Percentiles rank a stretch among this genome's conserved stretches.
Conservation (phyloP, 306 rosid genomes). For the Castanea crenata region DNA sequence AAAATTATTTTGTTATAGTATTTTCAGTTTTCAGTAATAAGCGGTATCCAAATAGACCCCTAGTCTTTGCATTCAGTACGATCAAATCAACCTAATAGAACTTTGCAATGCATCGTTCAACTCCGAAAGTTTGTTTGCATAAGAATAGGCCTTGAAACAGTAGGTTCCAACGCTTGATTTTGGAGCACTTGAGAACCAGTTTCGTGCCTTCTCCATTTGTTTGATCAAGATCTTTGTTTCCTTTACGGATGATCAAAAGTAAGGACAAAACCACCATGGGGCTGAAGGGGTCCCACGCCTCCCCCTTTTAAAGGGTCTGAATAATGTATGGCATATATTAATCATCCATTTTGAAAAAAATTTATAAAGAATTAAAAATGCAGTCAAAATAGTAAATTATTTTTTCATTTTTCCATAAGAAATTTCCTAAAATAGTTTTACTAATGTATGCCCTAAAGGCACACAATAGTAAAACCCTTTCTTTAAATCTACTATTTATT, state of each 20-base stretch:
- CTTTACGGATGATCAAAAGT: neutral
- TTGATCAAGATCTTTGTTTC: neutral
- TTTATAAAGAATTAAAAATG: rapidly evolving
- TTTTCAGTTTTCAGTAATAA: too few species aligned
- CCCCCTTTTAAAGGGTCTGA: rapidly evolving
- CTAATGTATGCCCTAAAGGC: rapidly evolving
- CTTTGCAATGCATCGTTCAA: neutral
- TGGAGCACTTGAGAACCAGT: constrained; percentile 11
- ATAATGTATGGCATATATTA: too few species aligned
- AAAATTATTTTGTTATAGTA: too few species aligned
- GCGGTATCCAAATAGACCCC: too few species aligned
- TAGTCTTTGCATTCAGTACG: neutral
- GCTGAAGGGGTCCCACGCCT: too few species aligned
- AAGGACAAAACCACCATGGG: too few species aligned
- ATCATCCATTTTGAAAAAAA: rapidly evolving
- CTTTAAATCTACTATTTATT: too few species aligned
- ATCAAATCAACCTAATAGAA: neutral
- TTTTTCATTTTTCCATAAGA: rapidly evolving
- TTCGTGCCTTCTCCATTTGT: neutral
- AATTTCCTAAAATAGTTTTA: too few species aligned
- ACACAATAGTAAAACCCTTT: too few species aligned
- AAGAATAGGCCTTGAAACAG: neutral
- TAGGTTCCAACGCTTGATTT: neutral
- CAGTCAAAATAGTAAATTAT: too few species aligned
- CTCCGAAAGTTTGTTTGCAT: constrained; percentile 5